Percentiles rank a stretch among this genome's conserved stretches.
These are phyloP conservation scores for Xylaria scruposa DNA, from an alignment of 495 filamentous ascomycete genomes.

Conservation along the genomic window DNA sequence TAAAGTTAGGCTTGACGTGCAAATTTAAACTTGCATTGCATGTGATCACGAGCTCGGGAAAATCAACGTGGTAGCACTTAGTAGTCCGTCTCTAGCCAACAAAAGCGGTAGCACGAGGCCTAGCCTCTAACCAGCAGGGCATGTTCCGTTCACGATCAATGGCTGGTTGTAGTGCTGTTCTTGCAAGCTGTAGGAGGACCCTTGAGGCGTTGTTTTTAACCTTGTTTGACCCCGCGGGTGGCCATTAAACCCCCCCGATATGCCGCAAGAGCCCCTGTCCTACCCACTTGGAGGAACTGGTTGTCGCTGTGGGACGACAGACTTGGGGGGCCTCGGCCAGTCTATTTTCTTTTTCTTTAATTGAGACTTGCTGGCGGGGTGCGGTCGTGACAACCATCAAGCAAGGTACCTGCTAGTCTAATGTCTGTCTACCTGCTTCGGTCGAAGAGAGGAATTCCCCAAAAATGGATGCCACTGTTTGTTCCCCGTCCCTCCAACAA, in stretches of 20 bases:
- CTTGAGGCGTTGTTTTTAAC: conserved; percentile 8
- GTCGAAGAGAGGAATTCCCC: background rate
- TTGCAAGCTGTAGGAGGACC: conserved; percentile 12
- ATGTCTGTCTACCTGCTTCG: background rate
- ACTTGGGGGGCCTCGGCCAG: conserved; percentile 6
- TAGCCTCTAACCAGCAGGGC: background rate
- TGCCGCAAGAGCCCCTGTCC: conserved; percentile 1
- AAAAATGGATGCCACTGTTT: background rate
- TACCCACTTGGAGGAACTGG: background rate
- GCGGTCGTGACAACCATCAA: conserved; percentile 6
- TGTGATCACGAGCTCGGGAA: conserved; percentile 3
- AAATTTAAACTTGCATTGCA: conserved; percentile 11
- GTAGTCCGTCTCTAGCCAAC: background rate
- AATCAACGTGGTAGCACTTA: background rate
- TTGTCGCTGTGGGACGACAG: background rate
- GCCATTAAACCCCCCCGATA: background rate
- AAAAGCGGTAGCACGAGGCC: background rate
- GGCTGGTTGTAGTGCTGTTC: conserved; percentile 2
- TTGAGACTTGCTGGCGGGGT: background rate
- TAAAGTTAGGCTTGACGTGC: background rate
- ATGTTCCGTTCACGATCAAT: background rate
- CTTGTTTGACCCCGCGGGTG: conserved; percentile 10
- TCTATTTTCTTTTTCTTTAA: background rate
- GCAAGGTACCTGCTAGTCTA: background rate
- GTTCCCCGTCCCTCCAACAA: conserved; percentile 7